phyloP scores from a whole-genome alignment of 2,329 filamentous ascomycete species.

The Sporothrix brunneoviolacea region DNA sequence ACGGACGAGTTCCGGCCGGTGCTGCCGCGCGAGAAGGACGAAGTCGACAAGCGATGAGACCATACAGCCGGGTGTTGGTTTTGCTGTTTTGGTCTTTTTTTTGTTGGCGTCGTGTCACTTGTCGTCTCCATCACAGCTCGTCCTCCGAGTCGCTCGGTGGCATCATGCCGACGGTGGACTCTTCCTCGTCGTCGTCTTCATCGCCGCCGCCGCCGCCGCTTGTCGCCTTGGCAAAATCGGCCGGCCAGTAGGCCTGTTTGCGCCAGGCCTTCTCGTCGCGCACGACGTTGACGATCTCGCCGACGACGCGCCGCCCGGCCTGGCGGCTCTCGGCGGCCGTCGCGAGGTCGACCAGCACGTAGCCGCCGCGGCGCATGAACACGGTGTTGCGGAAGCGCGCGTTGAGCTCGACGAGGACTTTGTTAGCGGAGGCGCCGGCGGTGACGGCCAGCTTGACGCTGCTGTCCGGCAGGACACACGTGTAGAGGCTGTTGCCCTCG shows the following conservation, averaged over 20 bases:
- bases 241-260: conserved; percentile 83
- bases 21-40: conserved; percentile 16
- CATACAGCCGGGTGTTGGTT: too few relatives aligned
- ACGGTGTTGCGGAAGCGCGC: conserved; percentile 80
- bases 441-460: conserved; percentile 18
- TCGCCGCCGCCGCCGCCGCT: conserved; percentile 31
- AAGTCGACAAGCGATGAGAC: conserved; percentile 15
- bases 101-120: conserved; percentile 36
- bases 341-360: conserved; percentile 66
- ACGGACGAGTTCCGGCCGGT: conserved; percentile 32
- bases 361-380: conserved; percentile 86
- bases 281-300: conserved; percentile 90
- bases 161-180: conserved; percentile 77
- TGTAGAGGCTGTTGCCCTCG: conserved; percentile 85
- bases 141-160: conserved; percentile 76
- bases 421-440: conserved; percentile 28
- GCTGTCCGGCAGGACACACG: conserved; percentile 58
- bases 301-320: conserved; percentile 69
- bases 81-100: conserved; percentile 3
- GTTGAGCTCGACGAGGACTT: conserved; percentile 72
- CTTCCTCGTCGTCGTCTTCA: conserved; percentile 49
- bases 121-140: too few relatives aligned
- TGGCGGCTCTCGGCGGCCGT: conserved; percentile 52
- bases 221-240: conserved; percentile 64
- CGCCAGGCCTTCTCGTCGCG: conserved; percentile 88